Base-by-base conservation (phyloP, 2,329 filamentous ascomycete species). In the Sporothrix pallida region DNA sequence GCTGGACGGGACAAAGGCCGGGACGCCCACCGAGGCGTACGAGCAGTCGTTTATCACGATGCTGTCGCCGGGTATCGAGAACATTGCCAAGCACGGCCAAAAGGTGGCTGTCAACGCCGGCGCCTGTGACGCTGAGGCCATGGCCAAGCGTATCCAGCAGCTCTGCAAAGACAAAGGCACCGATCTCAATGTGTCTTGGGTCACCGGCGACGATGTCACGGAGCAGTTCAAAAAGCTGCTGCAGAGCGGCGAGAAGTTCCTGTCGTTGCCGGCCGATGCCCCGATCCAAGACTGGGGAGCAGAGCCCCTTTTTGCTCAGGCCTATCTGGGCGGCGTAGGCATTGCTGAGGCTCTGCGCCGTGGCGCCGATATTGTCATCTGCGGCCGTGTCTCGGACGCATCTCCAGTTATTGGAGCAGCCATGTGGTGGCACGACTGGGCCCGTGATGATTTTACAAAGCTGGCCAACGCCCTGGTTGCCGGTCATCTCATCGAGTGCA, bases 381-480 rank as follows among this genome's bases (percentile, higher is more conserved):
- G 81, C 71, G 82, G 81, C 10, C 79, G 82, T 44, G 81, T 82
- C 1, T 79, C 81, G 0, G 82, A 83, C 75, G 83, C 83, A 0
- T 81, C 80, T 12, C 83, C 83, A 0, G 84, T 86, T 0, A 85
- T 87, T 37, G 85, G 83, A 0, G 84, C 84, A 0, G 83, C 85
- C 0, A 83, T 82, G 81, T 87, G 80, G 75, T 87, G 85, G 86
- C 81, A 86, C 75, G 76, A 79, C 2, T 87, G 85, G 85, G 81
- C 82, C 23, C 80, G 77, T 0, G 79, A 80, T 5, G 80, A 83
- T 42, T 86, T 83, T 71, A 81, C 86, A 74, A 74, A 79, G 48
- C 80, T 87, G 13, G 85, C 84, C 2, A 82, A 82, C 0, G 78
- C 82, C 3, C 76, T 85, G 1, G 79, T 86, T 42, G 81, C 82